Evolutionary conservation across 305 asterid genomes (phyloP).

Genomic region (Solanum hybrid): DNA sequence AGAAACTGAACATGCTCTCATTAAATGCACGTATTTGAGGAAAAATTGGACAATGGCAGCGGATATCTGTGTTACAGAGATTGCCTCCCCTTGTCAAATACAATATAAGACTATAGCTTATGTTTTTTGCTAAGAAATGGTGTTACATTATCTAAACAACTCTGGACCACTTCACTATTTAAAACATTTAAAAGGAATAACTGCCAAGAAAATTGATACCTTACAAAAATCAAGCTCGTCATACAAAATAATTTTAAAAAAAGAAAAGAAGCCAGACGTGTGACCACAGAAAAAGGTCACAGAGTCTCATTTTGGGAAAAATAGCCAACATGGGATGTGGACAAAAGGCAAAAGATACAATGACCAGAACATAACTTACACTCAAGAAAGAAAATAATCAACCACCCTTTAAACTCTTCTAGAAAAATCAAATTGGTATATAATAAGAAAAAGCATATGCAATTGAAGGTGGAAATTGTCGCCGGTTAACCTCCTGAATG

Average conservation of each 20-base stretch:
- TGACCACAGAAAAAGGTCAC: not conserved
- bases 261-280: not conserved
- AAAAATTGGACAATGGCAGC: not conserved
- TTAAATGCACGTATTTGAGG: not conserved
- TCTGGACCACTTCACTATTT: not conserved
- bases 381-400: not conserved
- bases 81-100: not conserved
- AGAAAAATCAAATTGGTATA: not conserved
- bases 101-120: not conserved
- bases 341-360: not conserved
- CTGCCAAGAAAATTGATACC: not conserved
- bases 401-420: not conserved
- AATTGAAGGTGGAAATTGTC: not conserved
- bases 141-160: not conserved
- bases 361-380: not conserved
- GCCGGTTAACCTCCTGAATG: conserved; percentile 68
- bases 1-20: not conserved
- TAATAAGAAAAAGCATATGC: conserved; percentile 2
- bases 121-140: not conserved
- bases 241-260: not conserved
- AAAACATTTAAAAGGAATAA: not conserved
- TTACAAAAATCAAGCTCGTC: not conserved
- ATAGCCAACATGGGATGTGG: not conserved
- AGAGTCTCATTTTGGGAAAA: not conserved
- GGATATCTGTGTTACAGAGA: not conserved